Evolutionary conservation across 1,284 basidiomycete species (phyloP).

Genomic region (Moesziomyces parantarcticus): DNA sequence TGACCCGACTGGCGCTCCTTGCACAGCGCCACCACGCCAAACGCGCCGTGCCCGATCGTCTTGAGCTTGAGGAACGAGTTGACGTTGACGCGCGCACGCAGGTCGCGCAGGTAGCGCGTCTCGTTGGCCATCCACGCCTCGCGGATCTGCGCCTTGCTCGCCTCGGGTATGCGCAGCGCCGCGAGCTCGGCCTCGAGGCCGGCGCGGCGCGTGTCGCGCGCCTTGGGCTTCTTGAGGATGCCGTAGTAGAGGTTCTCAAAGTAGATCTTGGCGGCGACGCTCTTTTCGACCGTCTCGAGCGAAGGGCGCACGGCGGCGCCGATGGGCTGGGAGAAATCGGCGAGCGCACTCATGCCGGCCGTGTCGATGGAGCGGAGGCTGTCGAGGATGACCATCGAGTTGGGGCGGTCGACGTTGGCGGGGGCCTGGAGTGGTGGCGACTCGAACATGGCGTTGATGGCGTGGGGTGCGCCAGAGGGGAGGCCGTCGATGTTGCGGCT

Average conservation of each 20-base stretch:
- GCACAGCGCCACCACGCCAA: constrained; percentile 94
- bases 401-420: constrained; percentile 33
- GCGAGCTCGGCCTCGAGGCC: constrained; percentile 89
- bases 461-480: constrained; percentile 34
- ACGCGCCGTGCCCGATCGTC: constrained; percentile 97
- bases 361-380: constrained; percentile 38
- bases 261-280: constrained; percentile 89
- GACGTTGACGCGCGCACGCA: constrained; percentile 81
- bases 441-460: constrained; percentile 55
- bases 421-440: constrained; percentile 1
- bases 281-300: constrained; percentile 88
- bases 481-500: constrained; percentile 60
- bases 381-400: constrained; percentile 60
- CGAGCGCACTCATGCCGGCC: constrained; percentile 39
- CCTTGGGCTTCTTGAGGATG: constrained; percentile 76
- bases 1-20: constrained; percentile 81
- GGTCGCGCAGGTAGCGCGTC: constrained; percentile 86
- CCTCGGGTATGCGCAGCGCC: constrained; percentile 77
- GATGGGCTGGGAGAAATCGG: constrained; percentile 24
- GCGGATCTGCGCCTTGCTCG: constrained; percentile 79
- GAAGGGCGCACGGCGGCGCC: constrained; percentile 70
- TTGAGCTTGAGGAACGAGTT: constrained; percentile 89
- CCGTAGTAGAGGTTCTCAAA: constrained; percentile 91
- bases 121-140: constrained; percentile 85
- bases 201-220: constrained; percentile 82